Evolutionary conservation across 495 filamentous ascomycete species (phyloP), one percentile per base, ranked within the genome.

Genomic region (Halenospora varia): DNA sequence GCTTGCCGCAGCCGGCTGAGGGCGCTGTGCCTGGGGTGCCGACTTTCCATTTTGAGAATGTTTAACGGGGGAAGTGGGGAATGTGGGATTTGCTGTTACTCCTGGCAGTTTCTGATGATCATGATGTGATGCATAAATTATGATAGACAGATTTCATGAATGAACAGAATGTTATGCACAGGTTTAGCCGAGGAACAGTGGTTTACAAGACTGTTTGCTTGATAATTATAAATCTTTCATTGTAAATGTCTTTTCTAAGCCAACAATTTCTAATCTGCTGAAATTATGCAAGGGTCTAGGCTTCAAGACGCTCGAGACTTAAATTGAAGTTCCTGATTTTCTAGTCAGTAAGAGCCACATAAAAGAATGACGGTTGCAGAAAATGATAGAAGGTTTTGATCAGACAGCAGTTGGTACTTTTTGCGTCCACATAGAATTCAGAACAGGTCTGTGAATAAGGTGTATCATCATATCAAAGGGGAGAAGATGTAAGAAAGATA

Each of bases 391-490:
- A 35, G 29, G 29, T 6, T n/a, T 35, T 60, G 72, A 73, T 89
- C 85, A 89, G 86, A 88, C 82, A 88, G 85, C 84, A 86, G 85
- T 89, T 88, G 86, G 81, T 61, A 84, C 79, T 77, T 77, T 82
- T 79, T 73, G 68, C 67, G 68, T 80, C 78, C 77, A 84, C 81
- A 87, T 78, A 66, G 61, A 48, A 62, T 85, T 89, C 83, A 78
- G 86, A 86, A 85, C 86, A 89, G 86, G 86, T 89, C 86, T 89
- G 84, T 87, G 84, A 82, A 82, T 78, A 78, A 78, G 81, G 73
- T 73, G 64, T 78, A 67, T 87, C 83, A 87, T 87, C 82, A 84
- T 81, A 63, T 69, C 70, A 61, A 23, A 40, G 18, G 23, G 53
- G 18, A 19, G 41, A 2, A 24, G 35, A 20, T 9, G 23, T 11